phyloP scores from a whole-genome alignment of 495 filamentous ascomycete genomes.

The Aspergillus wentii region DNA sequence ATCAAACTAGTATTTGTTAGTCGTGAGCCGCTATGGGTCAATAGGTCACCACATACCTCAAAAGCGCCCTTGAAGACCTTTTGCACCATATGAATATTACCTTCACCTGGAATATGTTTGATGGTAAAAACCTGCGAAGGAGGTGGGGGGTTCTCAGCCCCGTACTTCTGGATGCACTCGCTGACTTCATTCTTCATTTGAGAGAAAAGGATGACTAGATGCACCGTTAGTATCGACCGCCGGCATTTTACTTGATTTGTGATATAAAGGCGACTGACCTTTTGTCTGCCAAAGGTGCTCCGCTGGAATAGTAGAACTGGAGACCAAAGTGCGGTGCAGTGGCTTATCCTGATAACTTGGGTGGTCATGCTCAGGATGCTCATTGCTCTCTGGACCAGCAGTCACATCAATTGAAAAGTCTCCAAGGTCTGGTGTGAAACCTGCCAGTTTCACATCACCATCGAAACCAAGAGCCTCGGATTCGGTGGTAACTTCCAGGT shows the following conservation, averaged over 20 bases:
- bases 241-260: background rate
- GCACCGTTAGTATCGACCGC: conserved; percentile 4
- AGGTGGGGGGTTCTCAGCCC: conserved; percentile 68
- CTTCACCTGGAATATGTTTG: conserved; percentile 57
- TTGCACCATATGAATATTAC: conserved; percentile 86
- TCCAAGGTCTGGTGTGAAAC: conserved; percentile 71
- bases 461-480: conserved; percentile 56
- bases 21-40: background rate
- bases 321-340: conserved; percentile 68
- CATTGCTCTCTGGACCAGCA: conserved; percentile 57
- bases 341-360: conserved; percentile 66
- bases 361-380: conserved; percentile 57
- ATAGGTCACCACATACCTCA: conserved; percentile 42
- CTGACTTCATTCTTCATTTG: conserved; percentile 76
- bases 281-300: conserved; percentile 84
- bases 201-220: conserved; percentile 59
- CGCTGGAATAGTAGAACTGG: conserved; percentile 61
- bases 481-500: conserved; percentile 52
- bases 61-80: conserved; percentile 89
- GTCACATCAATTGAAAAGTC: conserved; percentile 80
- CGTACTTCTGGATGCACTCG: conserved; percentile 59
- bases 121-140: conserved; percentile 84
- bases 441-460: conserved; percentile 69
- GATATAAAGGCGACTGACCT: conserved; percentile 28
- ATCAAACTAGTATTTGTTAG: conserved; percentile 61